Evolutionary conservation across 2,329 filamentous ascomycete genomes (phyloP).

Genomic region (Juglanconis sp.): DNA sequence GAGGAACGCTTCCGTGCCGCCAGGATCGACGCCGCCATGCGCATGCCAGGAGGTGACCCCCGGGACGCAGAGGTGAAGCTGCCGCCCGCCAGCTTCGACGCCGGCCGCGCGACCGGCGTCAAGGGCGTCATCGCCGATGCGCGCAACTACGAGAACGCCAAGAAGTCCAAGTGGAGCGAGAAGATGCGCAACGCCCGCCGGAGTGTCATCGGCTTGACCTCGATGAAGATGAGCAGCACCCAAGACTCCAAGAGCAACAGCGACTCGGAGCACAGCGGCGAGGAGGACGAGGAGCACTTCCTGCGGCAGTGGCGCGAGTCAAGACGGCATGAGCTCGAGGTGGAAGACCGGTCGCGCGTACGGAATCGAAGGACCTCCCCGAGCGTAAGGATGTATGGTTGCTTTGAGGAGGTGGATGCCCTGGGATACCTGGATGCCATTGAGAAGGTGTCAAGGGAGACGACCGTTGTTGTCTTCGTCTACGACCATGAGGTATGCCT

Average conservation of each 20-base stretch:
- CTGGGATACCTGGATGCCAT: conserved; percentile 93
- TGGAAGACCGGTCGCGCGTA: conserved; percentile 49
- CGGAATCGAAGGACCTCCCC: conserved; percentile 70
- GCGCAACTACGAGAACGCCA: conserved; percentile 69
- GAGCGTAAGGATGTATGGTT: conserved; percentile 73
- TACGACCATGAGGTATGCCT: conserved; percentile 76
- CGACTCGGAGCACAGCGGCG: conserved; percentile 46
- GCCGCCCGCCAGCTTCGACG: conserved; percentile 61
- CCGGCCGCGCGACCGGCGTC: conserved; percentile 71
- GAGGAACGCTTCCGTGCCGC: conserved; percentile 51
- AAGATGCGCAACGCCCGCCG: conserved; percentile 50
- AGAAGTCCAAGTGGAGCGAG: conserved; percentile 51
- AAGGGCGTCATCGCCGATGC: conserved; percentile 87
- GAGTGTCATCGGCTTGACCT: conserved; percentile 51
- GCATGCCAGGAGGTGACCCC: conserved; percentile 55
- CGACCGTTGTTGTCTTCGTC: conserved; percentile 88
- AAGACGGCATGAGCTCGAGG: conserved; percentile 73
- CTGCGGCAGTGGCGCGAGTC: conserved; percentile 81
- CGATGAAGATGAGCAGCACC: conserved; percentile 22
- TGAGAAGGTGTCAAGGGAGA: conserved; percentile 79
- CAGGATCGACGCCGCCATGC: conserved; percentile 63
- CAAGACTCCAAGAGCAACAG: conserved; percentile 35
- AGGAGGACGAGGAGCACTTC: conserved; percentile 75
- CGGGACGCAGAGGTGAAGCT: conserved; percentile 51
- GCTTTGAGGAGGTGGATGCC: conserved; percentile 80